These are phyloP conservation scores for Dictyostelium capitatum DNA, from an alignment of 78 protist species.

Conservation along the genomic window DNA sequence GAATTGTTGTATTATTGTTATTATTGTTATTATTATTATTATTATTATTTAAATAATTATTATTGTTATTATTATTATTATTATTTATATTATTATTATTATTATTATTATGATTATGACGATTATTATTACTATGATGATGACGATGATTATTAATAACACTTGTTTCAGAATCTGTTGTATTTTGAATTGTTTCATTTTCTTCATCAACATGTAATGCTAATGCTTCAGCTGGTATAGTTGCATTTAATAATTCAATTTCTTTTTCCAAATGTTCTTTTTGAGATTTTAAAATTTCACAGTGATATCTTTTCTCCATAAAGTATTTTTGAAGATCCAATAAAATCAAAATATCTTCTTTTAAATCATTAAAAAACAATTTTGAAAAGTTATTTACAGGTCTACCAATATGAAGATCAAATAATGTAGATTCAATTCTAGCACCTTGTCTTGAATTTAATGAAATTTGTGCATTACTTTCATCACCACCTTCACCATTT, in stretches of 20 bases:
- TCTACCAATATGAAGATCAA: conserved; percentile 43
- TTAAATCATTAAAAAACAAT: conserved; percentile 42
- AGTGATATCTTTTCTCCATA: conserved; percentile 73
- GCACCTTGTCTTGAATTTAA: conserved; percentile 13
- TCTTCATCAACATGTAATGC: conserved; percentile 62
- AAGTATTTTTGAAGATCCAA: conserved; percentile 57
- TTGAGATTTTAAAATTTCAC: conserved; percentile 58
- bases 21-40: neutral
- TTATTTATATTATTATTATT: neutral
- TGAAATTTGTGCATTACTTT: conserved; percentile 20
- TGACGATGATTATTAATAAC: neutral
- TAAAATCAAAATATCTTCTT: conserved; percentile 57
- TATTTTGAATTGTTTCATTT: conserved; percentile 44
- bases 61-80: neutral
- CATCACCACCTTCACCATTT: neutral
- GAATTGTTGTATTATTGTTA: neutral
- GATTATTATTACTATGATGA: neutral
- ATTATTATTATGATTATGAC: conserved; percentile 18
- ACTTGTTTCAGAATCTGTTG: conserved; percentile 11
- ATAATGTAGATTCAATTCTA: conserved; percentile 59
- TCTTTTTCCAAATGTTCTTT: conserved; percentile 58
- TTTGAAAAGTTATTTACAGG: conserved; percentile 39
- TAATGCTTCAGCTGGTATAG: conserved; percentile 37
- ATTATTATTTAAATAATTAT: neutral
- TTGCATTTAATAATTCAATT: neutral